These are phyloP conservation scores for Sclerotinia minor DNA, from an alignment of 2,329 filamentous ascomycete genomes.

Conservation along the genomic window DNA sequence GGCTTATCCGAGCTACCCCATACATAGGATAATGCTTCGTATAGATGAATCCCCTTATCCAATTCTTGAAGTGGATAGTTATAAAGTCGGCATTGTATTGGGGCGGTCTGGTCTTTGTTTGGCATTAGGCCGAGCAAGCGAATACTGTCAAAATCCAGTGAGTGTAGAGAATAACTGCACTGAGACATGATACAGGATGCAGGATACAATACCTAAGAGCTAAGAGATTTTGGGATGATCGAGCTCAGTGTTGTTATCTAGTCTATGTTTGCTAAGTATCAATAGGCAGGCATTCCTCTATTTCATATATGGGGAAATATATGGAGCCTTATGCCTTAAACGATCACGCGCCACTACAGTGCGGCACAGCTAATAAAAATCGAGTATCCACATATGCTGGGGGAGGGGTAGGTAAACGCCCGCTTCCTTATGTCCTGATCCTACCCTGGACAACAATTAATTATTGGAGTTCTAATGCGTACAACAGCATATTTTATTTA, in stretches of 20 bases:
- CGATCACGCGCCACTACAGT: background rate
- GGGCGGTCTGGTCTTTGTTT: background rate
- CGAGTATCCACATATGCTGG: background rate
- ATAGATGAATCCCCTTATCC: constrained; percentile 2
- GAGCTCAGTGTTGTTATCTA: constrained; percentile 1
- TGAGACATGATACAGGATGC: background rate
- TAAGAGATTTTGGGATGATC: background rate
- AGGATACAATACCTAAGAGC: background rate
- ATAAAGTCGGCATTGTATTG: background rate
- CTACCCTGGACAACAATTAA: background rate
- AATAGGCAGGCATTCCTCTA: background rate
- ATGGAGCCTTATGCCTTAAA: background rate
- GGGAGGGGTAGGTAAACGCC: background rate
- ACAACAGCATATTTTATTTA: background rate
- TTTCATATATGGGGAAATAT: background rate
- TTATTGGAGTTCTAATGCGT: background rate
- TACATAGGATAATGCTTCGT: constrained; percentile 26
- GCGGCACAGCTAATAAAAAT: background rate
- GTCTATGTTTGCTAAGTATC: background rate
- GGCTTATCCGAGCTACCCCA: constrained; percentile 13
- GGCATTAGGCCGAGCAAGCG: constrained; percentile 5
- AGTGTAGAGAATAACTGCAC: background rate
- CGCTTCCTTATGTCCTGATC: background rate
- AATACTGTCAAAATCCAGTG: background rate
- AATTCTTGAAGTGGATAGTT: constrained; percentile 11